phyloP scores from a whole-genome alignment of 2,329 filamentous ascomycete genomes.

The Spiromastix sp. region DNA sequence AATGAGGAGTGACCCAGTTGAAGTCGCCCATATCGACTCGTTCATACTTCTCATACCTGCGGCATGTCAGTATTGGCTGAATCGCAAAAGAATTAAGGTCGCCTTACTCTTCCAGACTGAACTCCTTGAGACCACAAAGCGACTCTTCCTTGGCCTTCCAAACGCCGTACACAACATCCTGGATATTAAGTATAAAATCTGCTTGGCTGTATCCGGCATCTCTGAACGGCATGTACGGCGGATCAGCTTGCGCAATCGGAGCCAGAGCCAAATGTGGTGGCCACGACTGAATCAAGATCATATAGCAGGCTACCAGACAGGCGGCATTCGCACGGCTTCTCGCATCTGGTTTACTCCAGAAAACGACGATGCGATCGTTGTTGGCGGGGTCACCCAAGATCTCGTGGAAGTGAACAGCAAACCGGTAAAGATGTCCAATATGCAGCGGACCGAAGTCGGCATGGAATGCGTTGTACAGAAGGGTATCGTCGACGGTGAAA shows the following conservation, averaged over 20 bases:
- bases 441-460: conserved; percentile 96
- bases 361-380: conserved; percentile 80
- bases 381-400: conserved; percentile 86
- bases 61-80: not conserved
- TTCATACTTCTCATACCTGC: conserved; percentile 80
- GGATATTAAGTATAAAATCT: conserved; percentile 89
- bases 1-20: conserved; percentile 96
- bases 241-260: conserved; percentile 92
- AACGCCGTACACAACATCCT: conserved; percentile 95
- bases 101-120: conserved; percentile 76
- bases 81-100: not conserved
- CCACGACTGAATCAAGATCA: conserved; percentile 98
- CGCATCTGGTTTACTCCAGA: conserved; percentile 88
- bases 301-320: conserved; percentile 92
- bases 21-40: conserved; percentile 97
- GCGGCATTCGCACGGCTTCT: conserved; percentile 84
- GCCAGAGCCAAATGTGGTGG: conserved; percentile 90
- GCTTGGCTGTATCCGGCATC: conserved; percentile 98
- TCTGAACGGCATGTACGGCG: conserved; percentile 95
- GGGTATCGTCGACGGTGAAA: conserved; percentile 85
- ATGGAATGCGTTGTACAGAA: conserved; percentile 97
- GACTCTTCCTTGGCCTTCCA: conserved; percentile 98
- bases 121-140: conserved; percentile 82
- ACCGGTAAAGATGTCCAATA: conserved; percentile 93
- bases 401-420: conserved; percentile 91